Base-by-base conservation (phyloP, 768 basidiomycete species). In the Tylopilus plumbeoviolaceoides region DNA sequence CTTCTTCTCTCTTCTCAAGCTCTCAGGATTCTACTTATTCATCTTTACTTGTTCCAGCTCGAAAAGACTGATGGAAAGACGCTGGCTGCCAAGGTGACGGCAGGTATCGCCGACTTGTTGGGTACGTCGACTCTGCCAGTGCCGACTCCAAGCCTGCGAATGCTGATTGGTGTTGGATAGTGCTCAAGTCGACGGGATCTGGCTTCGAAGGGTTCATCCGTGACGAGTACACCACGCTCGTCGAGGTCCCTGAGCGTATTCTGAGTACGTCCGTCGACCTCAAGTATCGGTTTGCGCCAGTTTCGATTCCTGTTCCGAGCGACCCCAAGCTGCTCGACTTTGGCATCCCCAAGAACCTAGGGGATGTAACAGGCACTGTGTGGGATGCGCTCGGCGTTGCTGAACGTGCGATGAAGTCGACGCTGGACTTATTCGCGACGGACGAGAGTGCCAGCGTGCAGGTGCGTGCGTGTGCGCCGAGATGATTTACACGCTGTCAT, bases 371-470 rank as follows among this genome's bases (percentile, higher is more conserved):
- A 20, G 84, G 85, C 1, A 71, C 75, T 18, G 72, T 82, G 4
- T 87, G 85, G 81, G 84, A 87, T 54, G 76, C 74, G 31, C 73
- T 76, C 1, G 76, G 80, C 7, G 75, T 86, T 3, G 74, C 71
- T 7, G 66, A 71, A 9, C 69, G 64, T 10, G 89, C 84, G 36
- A 78, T 84, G 50, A 69, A 71, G 40, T 75, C 80, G 1, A 95
- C 92, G 21, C 71, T 98, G 35, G 83, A 92, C 54, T 71, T 84
- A 1, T 98, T 98, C 65, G 91, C 93, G 4, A 70, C 73, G 30
- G 92, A 98, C 60, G 87, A 95, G 62, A 93, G 91, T 63, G 92
- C 90, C 9, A 91, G 89, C 59, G 93, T 97, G 3, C 92, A 94
- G 82, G 91, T 89, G 59, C 36, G 80, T 69, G 2, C 0, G 0